phyloP scores from a whole-genome alignment of 1,139 yeast species.

The Yamadazyma sp. region DNA sequence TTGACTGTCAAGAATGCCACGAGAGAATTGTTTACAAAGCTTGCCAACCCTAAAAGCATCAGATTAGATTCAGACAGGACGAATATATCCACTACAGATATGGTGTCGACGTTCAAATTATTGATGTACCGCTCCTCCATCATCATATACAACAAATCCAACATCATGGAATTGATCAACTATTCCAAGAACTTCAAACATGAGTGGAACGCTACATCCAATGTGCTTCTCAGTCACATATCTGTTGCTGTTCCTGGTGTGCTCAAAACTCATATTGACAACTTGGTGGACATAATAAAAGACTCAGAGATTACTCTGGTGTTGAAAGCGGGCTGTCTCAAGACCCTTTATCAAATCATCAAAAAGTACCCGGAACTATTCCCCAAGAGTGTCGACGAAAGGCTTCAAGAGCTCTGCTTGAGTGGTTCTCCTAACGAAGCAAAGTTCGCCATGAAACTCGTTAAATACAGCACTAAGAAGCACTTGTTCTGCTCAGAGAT shows the following conservation, averaged over 20 bases:
- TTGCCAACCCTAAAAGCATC: slow-evolving; percentile 52
- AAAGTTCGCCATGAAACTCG: slow-evolving; percentile 60
- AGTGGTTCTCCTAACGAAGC: slow-evolving; percentile 64
- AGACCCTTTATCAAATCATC: slow-evolving; percentile 61
- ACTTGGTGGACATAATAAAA: slow-evolving; percentile 45
- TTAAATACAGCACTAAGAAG: slow-evolving; percentile 44
- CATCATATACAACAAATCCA: slow-evolving; percentile 64
- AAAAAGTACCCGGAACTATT: slow-evolving; percentile 44
- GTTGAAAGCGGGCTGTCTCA: slow-evolving; percentile 32
- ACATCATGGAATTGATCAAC: slow-evolving; percentile 54
- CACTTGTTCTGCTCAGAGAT: slow-evolving; percentile 40
- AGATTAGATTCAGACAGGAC: slow-evolving; percentile 37
- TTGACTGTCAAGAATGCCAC: slow-evolving; percentile 58
- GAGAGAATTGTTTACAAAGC: slow-evolving; percentile 57
- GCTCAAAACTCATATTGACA: slow-evolving; percentile 58
- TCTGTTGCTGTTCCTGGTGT: slow-evolving; percentile 65
- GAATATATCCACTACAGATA: slow-evolving; percentile 45
- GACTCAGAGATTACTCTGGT: slow-evolving; percentile 9
- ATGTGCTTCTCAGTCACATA: slow-evolving; percentile 57
- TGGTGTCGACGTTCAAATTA: slow-evolving; percentile 53
- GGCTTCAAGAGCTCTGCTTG: slow-evolving; percentile 44
- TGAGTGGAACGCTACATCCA: slow-evolving; percentile 38
- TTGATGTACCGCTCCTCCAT: slow-evolving; percentile 63
- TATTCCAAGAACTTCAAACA: slow-evolving; percentile 38
- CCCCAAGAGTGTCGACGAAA: slow-evolving; percentile 33